Percentiles rank a stretch among this genome's conserved stretches.
Conservation (phyloP, 148 eudicot species). For the Cornus controversa region DNA sequence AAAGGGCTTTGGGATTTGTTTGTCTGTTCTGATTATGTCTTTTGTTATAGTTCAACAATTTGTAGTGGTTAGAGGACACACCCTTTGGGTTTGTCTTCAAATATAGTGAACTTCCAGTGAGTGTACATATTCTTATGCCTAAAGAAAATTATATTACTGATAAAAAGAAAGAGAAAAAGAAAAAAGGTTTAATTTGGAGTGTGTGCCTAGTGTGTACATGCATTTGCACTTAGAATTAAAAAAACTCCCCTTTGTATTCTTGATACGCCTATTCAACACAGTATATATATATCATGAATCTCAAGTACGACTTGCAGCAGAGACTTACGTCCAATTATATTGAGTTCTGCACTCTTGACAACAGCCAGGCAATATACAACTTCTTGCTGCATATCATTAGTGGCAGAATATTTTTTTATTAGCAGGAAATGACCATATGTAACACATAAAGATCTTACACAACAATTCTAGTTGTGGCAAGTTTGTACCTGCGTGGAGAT, state of each 20-base stretch:
- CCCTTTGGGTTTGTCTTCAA: no score
- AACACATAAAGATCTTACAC: not conserved
- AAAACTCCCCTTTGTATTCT: not conserved
- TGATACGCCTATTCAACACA: not conserved
- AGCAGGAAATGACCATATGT: conserved; percentile 11
- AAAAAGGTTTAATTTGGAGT: no score
- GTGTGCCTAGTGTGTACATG: not conserved
- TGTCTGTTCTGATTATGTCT: no score
- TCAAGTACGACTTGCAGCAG: conserved; percentile 6
- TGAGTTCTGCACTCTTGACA: conserved; percentile 66
- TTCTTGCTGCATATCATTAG: conserved; percentile 57
- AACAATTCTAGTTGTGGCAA: not conserved
- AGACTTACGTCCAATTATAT: conserved; percentile 86
- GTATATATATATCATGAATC: not conserved
- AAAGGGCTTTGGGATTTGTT: no score
- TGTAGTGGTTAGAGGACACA: no score
- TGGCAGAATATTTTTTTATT: not conserved
- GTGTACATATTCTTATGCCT: no score
- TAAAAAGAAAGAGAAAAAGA: no score
- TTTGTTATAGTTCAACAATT: no score
- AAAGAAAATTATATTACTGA: no score
- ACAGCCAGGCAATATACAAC: conserved; percentile 86
- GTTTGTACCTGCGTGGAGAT: conserved; percentile 63
- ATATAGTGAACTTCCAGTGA: not conserved
- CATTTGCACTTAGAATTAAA: not conserved